A percentile compares a stretch with the other conserved stretches of the same genome.
phyloP scores from a whole-genome alignment of 1,139 yeast species.

The Kodamaea anthophila region DNA sequence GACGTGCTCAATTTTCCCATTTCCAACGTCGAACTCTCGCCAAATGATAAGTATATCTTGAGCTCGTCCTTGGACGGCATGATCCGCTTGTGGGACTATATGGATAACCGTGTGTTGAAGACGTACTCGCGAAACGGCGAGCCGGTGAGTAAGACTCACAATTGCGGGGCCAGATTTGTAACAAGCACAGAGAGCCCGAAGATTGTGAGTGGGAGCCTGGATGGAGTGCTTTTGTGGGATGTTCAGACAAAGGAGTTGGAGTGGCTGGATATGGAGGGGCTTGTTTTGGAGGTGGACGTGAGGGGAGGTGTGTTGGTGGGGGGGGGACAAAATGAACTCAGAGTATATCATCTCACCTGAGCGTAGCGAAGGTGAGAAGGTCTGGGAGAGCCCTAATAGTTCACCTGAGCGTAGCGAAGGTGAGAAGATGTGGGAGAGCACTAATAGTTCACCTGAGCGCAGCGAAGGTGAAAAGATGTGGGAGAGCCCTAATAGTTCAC shows the following conservation, averaged over 20 bases:
- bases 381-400: too few relatives aligned
- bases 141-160: constrained; percentile 39
- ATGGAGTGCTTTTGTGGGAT: constrained; percentile 66
- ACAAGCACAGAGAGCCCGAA: constrained; percentile 27
- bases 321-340: too few relatives aligned
- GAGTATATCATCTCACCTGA: too few relatives aligned
- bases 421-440: too few relatives aligned
- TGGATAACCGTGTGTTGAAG: constrained; percentile 70
- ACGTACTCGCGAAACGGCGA: constrained; percentile 41
- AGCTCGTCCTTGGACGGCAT: constrained; percentile 80
- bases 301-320: too few relatives aligned
- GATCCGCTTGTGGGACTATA: constrained; percentile 76
- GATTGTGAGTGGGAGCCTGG: constrained; percentile 67
- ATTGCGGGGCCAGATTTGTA: constrained; percentile 47
- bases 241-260: constrained; percentile 58
- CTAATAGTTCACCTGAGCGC: too few relatives aligned
- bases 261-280: constrained; percentile 24
- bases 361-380: too few relatives aligned
- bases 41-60: constrained; percentile 75
- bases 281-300: constrained; percentile 47
- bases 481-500: too few relatives aligned
- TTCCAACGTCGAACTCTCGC: constrained; percentile 65
- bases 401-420: too few relatives aligned
- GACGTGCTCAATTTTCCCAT: constrained; percentile 59
- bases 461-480: too few relatives aligned